Evolutionary conservation across 2,329 filamentous ascomycete species (phyloP).

Genomic region (Raffaelea ambrosiae): DNA sequence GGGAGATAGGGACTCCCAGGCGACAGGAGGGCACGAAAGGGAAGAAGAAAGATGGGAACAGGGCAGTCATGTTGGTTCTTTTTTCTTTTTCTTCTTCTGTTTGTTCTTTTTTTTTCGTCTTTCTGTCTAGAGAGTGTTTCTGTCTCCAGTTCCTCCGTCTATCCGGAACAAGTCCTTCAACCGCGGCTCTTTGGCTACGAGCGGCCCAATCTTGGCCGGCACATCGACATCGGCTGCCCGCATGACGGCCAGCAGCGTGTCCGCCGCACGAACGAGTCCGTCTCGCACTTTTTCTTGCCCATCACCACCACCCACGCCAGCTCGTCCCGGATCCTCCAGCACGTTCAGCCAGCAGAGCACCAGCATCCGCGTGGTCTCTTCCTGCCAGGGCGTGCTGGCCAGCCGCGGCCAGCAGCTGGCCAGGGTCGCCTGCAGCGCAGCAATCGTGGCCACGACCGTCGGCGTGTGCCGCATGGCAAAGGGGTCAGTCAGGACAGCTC

Average conservation of each 20-base stretch:
- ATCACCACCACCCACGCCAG: not conserved
- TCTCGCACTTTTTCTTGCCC: slow-evolving; percentile 24
- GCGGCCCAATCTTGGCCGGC: slow-evolving; percentile 19
- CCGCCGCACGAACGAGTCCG: slow-evolving; percentile 24
- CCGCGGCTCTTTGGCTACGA: slow-evolving; percentile 27
- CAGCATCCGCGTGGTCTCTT: slow-evolving; percentile 55
- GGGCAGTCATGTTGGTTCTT: too few species aligned
- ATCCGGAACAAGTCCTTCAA: slow-evolving; percentile 23
- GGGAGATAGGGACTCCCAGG: too few species aligned
- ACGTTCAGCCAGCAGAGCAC: slow-evolving; percentile 55
- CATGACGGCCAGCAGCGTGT: slow-evolving; percentile 26
- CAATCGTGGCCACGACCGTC: slow-evolving; percentile 43
- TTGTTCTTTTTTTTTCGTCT: too few species aligned
- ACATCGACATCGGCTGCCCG: slow-evolving; percentile 17
- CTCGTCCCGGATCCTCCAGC: slow-evolving; percentile 22
- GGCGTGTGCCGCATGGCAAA: slow-evolving; percentile 50
- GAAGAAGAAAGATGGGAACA: too few species aligned
- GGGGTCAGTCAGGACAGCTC: slow-evolving; percentile 57
- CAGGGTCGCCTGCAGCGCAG: slow-evolving; percentile 49
- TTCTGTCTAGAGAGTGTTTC: too few species aligned
- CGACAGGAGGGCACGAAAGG: too few species aligned
- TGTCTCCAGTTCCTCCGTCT: not conserved
- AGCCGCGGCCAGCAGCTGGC: slow-evolving; percentile 63
- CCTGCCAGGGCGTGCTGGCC: slow-evolving; percentile 41
- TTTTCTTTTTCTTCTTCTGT: too few species aligned